A percentile compares a stretch with the other conserved stretches of the same genome.
These are phyloP conservation scores for Pyrenophora tritici-repentis DNA, from an alignment of 2,329 filamentous ascomycete genomes.

Conservation along the genomic window DNA sequence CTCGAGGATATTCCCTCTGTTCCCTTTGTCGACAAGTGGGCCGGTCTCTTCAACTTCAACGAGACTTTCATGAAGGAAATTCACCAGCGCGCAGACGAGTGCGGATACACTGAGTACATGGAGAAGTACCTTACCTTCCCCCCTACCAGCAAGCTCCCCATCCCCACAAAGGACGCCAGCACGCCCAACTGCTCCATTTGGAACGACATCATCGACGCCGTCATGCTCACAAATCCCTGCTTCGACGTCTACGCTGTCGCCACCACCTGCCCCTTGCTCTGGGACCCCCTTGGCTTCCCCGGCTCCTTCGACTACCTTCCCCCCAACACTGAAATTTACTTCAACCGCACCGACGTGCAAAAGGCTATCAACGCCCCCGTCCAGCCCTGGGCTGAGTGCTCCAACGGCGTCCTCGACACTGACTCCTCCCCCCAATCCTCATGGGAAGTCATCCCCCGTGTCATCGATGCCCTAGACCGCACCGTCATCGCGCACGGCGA, in stretches of 20 bases:
- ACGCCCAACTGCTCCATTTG: conserved; percentile 64
- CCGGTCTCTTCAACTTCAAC: conserved; percentile 67
- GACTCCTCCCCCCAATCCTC: conserved; percentile 62
- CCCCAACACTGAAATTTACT: conserved; percentile 66
- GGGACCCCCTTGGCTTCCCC: conserved; percentile 72
- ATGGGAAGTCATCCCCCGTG: conserved; percentile 65
- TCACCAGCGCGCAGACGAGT: conserved; percentile 58
- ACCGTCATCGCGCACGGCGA: conserved; percentile 76
- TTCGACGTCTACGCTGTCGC: conserved; percentile 78
- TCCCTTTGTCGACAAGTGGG: conserved; percentile 65
- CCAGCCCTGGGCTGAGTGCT: conserved; percentile 63
- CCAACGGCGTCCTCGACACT: conserved; percentile 52
- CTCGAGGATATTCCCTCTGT: conserved; percentile 60
- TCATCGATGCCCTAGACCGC: conserved; percentile 72
- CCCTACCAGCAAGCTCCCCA: conserved; percentile 64
- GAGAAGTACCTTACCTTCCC: conserved; percentile 70
- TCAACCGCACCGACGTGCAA: conserved; percentile 73
- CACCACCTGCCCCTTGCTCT: conserved; percentile 71
- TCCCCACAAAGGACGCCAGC: conserved; percentile 51
- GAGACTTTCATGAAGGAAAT: conserved; percentile 60
- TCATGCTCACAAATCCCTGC: conserved; percentile 70
- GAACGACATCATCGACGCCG: conserved; percentile 60
- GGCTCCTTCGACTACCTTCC: conserved; percentile 69
- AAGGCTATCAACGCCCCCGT: conserved; percentile 67
- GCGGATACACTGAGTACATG: conserved; percentile 67